Evolutionary conservation across 2,329 filamentous ascomycete species (phyloP), one percentile per base, ranked within the genome.

Genomic region (Colletotrichum viniferum): DNA sequence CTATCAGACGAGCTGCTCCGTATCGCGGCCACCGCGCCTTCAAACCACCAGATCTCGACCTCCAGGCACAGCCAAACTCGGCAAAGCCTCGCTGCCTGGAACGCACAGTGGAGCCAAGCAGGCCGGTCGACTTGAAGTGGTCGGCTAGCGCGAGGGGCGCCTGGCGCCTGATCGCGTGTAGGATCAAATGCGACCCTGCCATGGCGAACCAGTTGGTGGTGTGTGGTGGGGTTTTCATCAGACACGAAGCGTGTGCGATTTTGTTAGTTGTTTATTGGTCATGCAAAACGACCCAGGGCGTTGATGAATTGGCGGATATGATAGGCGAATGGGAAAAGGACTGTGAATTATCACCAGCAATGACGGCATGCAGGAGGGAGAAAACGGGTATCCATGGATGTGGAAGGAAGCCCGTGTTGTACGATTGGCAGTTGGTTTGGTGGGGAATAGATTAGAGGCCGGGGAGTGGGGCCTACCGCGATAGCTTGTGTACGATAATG

Each of bases 1-100:
- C n/a, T 69, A 34, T 48, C 71, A 5, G 73, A 74, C 38, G 58
- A 66, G 26, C 73, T 76, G 12, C 32, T 76, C 10, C 60, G 6
- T 5, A 55, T 64, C 18, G 70, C 70, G 43, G 34, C 58, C 26
- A 56, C 30, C 21, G 38, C 52, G 18, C 10, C 69, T 8, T 48
- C 69, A 7, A 58, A 16, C 48, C 30, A 56, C 24, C 70, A 64
- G 3, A 58, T 43, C 16, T 32, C 62, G 24, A 28, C 69, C 21
- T 36, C n/a, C 69, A 63, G 62, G 26, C 69, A 62, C 2, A 8
- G 26, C 34, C 55, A 62, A n/a, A 69, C 67, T 13, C 55, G 67
- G 43, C 38, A 32, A 28, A 26, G 21, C 3, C 13, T 67, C 38
- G 56, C 32, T 9, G 43, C 30, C 12, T 72, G 73, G 69, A 63